phyloP scores from a whole-genome alignment of 345 rosid genomes.

The Pugionium cornutum region DNA sequence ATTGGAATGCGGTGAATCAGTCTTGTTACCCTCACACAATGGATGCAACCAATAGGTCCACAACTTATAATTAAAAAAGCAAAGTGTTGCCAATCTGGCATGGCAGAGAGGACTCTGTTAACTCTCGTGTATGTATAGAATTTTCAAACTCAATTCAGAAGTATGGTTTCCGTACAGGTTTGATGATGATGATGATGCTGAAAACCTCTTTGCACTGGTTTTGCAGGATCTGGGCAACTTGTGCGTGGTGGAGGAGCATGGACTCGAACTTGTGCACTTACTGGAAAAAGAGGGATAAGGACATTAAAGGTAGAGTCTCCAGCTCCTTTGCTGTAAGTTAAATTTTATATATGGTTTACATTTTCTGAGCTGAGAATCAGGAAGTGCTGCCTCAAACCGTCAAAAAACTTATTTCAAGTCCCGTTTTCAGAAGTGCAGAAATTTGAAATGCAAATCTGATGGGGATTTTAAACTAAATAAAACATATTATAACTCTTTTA shows the following conservation, averaged over 20 bases:
- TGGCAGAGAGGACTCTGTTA: constrained; percentile 18
- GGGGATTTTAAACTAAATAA: neutral
- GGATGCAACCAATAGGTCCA: constrained; percentile 9
- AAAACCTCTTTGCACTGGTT: constrained; percentile 14
- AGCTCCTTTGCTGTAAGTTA: constrained; percentile 33
- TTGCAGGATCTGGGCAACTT: constrained; percentile 29
- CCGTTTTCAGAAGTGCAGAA: constrained; percentile 19
- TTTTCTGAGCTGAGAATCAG: constrained; percentile 4
- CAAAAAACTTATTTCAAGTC: constrained; percentile 32
- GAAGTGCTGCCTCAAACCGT: constrained; percentile 10
- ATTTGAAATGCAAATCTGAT: constrained; percentile 22
- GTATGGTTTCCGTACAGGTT: constrained; percentile 21
- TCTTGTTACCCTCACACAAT: constrained; percentile 28
- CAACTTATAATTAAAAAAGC: constrained; percentile 31
- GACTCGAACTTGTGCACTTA: constrained; percentile 16
- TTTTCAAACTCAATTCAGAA: neutral
- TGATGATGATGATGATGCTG: constrained; percentile 8
- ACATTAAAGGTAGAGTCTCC: constrained; percentile 28
- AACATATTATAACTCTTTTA: constrained; percentile 13
- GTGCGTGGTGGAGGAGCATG: constrained; percentile 12
- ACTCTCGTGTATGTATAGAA: constrained; percentile 17
- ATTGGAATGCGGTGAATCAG: constrained; percentile 35
- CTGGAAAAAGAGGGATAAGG: constrained; percentile 16
- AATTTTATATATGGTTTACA: constrained; percentile 1
- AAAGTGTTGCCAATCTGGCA: constrained; percentile 10